phyloP scores from a whole-genome alignment of 495 filamentous ascomycete species.

The Sabuloglossum arenarium region DNA sequence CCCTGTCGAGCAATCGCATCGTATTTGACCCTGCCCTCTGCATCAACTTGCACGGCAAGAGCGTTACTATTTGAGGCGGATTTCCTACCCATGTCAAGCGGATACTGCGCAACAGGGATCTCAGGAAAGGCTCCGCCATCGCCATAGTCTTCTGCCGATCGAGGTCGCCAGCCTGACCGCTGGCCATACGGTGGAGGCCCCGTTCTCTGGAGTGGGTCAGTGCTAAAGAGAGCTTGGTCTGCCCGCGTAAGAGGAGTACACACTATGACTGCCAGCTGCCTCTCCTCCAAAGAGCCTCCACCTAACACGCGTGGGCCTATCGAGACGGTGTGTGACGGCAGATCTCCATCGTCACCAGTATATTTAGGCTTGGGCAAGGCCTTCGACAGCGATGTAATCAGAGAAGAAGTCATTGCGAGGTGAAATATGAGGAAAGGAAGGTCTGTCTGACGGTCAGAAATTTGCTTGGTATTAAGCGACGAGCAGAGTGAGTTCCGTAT shows the following conservation, averaged over 20 bases:
- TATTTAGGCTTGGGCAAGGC: slow-evolving; percentile 82
- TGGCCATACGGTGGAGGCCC: slow-evolving; percentile 79
- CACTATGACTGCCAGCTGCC: slow-evolving; percentile 71
- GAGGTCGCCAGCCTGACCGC: slow-evolving; percentile 71
- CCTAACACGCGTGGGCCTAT: slow-evolving; percentile 63
- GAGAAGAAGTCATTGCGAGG: slow-evolving; percentile 39
- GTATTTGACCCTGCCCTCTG: slow-evolving; percentile 84
- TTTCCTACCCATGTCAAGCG: slow-evolving; percentile 82
- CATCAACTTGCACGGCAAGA: slow-evolving; percentile 77
- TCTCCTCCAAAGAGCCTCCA: slow-evolving; percentile 54
- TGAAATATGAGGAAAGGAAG: too few relatives aligned
- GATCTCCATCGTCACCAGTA: slow-evolving; percentile 63
- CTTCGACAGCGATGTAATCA: slow-evolving; percentile 58
- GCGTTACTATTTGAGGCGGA: slow-evolving; percentile 55
- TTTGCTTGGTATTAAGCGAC: too few relatives aligned
- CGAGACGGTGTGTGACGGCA: slow-evolving; percentile 48
- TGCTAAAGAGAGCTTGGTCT: neutral
- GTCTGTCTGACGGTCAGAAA: too few relatives aligned
- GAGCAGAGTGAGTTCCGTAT: too few relatives aligned
- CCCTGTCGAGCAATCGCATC: slow-evolving; percentile 87
- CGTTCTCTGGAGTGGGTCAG: slow-evolving; percentile 30
- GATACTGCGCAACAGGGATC: slow-evolving; percentile 84
- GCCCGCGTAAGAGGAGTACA: slow-evolving; percentile 8
- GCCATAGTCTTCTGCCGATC: slow-evolving; percentile 72
- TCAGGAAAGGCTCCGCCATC: slow-evolving; percentile 96